These are phyloP conservation scores for Phialophora expanda DNA, from an alignment of 2,329 filamentous ascomycete species.

Conservation along the genomic window DNA sequence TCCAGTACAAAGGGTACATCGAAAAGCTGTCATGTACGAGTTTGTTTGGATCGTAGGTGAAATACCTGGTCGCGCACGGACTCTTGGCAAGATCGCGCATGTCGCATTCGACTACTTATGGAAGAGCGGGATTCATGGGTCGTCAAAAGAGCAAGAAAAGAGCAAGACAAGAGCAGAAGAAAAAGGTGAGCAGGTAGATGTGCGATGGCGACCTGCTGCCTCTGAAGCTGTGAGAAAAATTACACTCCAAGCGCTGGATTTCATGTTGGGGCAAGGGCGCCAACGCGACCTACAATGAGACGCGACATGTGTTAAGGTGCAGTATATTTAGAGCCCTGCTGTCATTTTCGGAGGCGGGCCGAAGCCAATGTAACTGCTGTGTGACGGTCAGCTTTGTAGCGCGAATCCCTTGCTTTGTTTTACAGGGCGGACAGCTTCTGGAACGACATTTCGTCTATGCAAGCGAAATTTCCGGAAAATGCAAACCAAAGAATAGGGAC, in stretches of 20 bases:
- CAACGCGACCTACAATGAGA: neutral
- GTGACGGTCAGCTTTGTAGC: neutral
- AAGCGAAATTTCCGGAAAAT: constrained; percentile 17
- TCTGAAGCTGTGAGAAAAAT: neutral
- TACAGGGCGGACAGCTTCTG: neutral
- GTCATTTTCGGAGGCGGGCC: neutral
- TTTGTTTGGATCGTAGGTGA: neutral
- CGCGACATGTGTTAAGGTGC: neutral
- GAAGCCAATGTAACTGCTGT: neutral
- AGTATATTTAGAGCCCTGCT: neutral
- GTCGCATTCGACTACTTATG: neutral
- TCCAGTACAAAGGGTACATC: neutral
- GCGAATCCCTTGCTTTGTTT: neutral
- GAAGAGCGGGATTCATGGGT: neutral
- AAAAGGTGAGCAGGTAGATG: neutral
- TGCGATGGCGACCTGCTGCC: neutral
- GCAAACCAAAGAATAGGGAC: constrained; percentile 18
- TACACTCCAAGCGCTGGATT: neutral
- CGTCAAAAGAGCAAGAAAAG: neutral
- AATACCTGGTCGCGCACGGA: neutral
- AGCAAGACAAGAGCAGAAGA: neutral
- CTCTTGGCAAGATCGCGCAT: neutral
- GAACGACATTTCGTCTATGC: constrained; percentile 2
- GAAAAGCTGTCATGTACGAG: neutral
- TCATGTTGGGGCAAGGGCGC: neutral